These are phyloP conservation scores for Leishmania lainsoni DNA, from an alignment of 208 protist species.

Conservation along the genomic window DNA sequence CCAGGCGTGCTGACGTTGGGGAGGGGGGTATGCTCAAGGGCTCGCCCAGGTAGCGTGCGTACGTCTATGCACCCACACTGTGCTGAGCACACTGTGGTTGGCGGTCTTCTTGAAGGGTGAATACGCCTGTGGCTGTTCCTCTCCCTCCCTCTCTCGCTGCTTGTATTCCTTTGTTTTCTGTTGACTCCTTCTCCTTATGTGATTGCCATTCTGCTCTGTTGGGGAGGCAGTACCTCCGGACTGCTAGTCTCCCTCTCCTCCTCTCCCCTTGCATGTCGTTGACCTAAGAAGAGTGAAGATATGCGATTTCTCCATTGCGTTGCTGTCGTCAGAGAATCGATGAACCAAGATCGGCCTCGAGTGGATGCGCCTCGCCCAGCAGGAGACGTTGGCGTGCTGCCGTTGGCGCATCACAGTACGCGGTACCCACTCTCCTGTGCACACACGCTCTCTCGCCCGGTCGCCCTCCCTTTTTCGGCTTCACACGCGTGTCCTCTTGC, in stretches of 20 bases:
- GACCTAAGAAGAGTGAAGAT: background rate
- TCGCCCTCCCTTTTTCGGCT: background rate
- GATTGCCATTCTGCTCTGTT: background rate
- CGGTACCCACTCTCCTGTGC: background rate
- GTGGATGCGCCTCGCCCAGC: background rate
- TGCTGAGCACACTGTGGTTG: no score
- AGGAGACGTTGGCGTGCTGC: background rate
- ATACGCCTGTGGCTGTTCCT: no score
- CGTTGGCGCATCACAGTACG: background rate
- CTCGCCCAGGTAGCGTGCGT: no score
- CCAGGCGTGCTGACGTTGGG: no score
- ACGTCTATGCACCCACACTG: no score
- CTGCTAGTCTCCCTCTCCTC: background rate
- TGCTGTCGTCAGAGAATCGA: background rate
- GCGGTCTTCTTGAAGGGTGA: no score
- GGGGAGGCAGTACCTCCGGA: background rate
- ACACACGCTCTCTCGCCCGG: background rate
- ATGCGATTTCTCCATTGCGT: background rate
- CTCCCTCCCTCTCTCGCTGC: constrained; percentile 23
- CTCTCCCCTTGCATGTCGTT: background rate
- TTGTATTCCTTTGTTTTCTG: background rate
- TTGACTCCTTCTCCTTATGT: background rate
- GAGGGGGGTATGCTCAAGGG: no score
- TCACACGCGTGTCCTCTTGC: background rate
- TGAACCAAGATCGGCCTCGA: background rate